Conservation (phyloP, 2,329 filamentous ascomycete species). For the Colletotrichum sublineola region DNA sequence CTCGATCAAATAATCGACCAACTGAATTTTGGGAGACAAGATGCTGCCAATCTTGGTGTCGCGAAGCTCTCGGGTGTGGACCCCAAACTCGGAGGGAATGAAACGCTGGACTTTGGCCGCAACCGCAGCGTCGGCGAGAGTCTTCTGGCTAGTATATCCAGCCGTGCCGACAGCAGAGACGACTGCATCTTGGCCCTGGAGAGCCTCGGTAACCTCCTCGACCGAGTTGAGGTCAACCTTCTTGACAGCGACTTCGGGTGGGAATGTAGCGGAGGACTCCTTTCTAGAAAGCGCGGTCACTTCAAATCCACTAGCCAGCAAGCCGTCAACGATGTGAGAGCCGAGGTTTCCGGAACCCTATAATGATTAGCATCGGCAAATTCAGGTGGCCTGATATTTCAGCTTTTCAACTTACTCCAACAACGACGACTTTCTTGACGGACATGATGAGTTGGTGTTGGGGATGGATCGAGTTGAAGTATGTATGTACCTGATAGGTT, state of each 20-base stretch:
- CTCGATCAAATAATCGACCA: constrained; percentile 42
- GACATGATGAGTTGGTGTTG: constrained; percentile 44
- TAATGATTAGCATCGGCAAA: neutral
- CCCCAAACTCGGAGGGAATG: constrained; percentile 67
- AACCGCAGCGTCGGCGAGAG: constrained; percentile 67
- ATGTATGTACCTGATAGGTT: neutral
- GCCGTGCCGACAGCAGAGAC: constrained; percentile 62
- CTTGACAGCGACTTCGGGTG: constrained; percentile 57
- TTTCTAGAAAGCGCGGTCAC: constrained; percentile 65
- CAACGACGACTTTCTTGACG: constrained; percentile 51
- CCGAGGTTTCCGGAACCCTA: constrained; percentile 53
- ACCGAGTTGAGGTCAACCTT: constrained; percentile 60
- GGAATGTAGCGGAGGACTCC: constrained; percentile 54
- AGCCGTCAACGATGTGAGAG: constrained; percentile 47
- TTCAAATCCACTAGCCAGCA: constrained; percentile 57
- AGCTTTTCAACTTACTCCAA: constrained; percentile 50
- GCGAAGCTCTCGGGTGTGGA: constrained; percentile 48
- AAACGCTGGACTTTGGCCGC: constrained; percentile 69
- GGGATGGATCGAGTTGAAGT: neutral
- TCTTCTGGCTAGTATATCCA: constrained; percentile 59
- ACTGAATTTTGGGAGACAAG: constrained; percentile 47
- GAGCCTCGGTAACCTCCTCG: constrained; percentile 58
- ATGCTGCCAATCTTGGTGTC: constrained; percentile 47
- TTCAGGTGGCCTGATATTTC: neutral
- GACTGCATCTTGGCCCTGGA: constrained; percentile 68